Conservation (phyloP, 257 asterid genomes). For the Cinchona pubescens region DNA sequence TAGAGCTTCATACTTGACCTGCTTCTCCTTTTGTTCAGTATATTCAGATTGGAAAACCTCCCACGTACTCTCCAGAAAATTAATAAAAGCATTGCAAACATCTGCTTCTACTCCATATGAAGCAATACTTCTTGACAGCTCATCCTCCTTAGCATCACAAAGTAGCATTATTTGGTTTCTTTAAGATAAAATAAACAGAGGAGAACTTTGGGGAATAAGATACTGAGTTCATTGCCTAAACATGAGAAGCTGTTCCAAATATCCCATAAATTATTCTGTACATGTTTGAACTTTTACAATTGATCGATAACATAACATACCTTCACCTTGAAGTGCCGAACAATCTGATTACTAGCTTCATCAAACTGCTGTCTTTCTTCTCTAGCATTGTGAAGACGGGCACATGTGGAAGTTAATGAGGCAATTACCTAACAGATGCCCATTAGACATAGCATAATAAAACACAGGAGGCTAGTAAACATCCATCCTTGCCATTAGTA, state of each 20-base stretch:
- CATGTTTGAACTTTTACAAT: slow-evolving; percentile 11
- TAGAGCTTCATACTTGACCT: slow-evolving; percentile 52
- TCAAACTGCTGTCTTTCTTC: slow-evolving; percentile 95
- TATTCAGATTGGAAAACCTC: slow-evolving; percentile 53
- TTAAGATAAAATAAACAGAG: neutral
- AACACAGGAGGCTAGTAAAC: neutral
- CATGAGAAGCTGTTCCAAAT: neutral
- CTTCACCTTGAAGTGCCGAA: slow-evolving; percentile 69
- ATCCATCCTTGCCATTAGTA: neutral
- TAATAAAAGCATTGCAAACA: slow-evolving; percentile 75
- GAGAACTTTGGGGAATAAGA: neutral
- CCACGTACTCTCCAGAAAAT: slow-evolving; percentile 62
- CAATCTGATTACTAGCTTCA: slow-evolving; percentile 74
- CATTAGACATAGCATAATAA: slow-evolving; percentile 24
- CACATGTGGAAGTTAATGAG: slow-evolving; percentile 58
- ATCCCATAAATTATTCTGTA: neutral
- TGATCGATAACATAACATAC: slow-evolving; percentile 27
- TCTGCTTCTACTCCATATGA: slow-evolving; percentile 74
- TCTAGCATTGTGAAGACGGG: slow-evolving; percentile 68
- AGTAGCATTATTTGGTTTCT: neutral
- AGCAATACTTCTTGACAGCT: slow-evolving; percentile 61
- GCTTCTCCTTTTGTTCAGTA: slow-evolving; percentile 47
- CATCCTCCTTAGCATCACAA: slow-evolving; percentile 62
- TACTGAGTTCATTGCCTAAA: neutral
- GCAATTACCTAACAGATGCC: slow-evolving; percentile 51